Evolutionary conservation across 352 stramenopile species (phyloP), one percentile per base, ranked within the genome.

Genomic region (Achlya hypogyna): DNA sequence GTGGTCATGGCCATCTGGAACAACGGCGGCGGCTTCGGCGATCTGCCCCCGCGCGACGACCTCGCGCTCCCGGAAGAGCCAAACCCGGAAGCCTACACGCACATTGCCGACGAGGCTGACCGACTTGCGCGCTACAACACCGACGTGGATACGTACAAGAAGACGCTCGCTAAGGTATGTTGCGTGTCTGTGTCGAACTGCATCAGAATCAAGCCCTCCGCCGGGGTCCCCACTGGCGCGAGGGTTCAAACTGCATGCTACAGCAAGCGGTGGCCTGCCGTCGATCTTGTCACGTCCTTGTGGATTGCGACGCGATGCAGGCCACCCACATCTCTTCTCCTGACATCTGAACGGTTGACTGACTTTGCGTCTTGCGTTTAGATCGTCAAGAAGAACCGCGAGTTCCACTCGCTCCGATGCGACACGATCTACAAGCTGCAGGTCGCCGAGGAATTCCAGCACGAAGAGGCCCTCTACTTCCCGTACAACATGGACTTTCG

Each of bases 401-500:
- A 98, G 70, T 82, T 98, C 49, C 88, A 98, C 70, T 98, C 92
- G 62, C 80, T 98, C 45, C 81, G 95, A 63, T 98, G 96, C 73
- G 97, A 98, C 71, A 91, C 91, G 27, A 78, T 91, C 35, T 88
- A 98, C 65, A 99, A 99, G 77, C 74, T 99, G 16, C 88, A 97
- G 63, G 90, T 98, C 63, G 96, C 96, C 0, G 79, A 98, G 53
- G 87, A 98, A 63, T 98, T 99, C 74, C 86, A 94, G 74, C 82
- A 99, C 66, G 97, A 98, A 74, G 82, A 97, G 18, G 87, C 88
- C 65, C 89, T 99, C 27, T 99, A 98, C 78, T 99, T 98, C 72
- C 97, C 97, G 40, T 98, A 99, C 84, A 99, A 99, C 78, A 88
- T 99, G 76, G 98, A 99, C 72, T 99, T 99, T 77, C 86, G 97